Evolutionary conservation across 805 yeast species (phyloP), one percentile per base, ranked within the genome.

Genomic region (Metschnikowia amazonensis): DNA sequence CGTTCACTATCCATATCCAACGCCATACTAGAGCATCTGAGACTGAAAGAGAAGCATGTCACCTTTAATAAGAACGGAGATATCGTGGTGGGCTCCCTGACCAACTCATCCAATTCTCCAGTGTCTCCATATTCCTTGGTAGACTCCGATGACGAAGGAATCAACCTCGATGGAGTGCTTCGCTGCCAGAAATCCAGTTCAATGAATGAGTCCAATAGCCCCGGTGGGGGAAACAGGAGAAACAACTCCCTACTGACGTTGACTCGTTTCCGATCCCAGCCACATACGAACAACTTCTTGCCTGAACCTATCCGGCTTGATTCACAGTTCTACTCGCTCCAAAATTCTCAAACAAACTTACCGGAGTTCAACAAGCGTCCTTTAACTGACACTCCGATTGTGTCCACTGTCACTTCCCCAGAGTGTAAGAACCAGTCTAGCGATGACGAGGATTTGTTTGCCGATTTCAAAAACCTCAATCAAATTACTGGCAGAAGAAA

Each of bases 321-420:
- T n/a, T 30, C 48, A 9, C 46, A 43, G 43, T 42, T 41, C 39
- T 47, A 42, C 42, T 44, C 49, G 8, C 52, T 37, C 10, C 49
- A 35, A 36, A 41, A 43, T 33, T 48, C 55, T n/a, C 49, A 46
- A 27, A 24, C 51, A 13, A 50, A 52, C 32, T 60, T 75, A 36
- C 85, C 86, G 0, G 80, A 70, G 45, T 85, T 85, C 64, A 81
- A 84, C 58, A 81, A 79, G 61, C 69, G 89, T 37, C 94, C 94
- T 0, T 66, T 81, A 43, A 81, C 84, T 35, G 94, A 85, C 57
- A 85, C 94, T 0, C 94, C 94, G 0, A 74, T 82, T 1, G 76
- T 75, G 9, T 80, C 85, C 25, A 69, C 72, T 2, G 67, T 74
- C 58, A 66, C 78, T 1, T 81, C 87, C 0, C 89, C 89, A 0